These are phyloP conservation scores for Talaromyces sp. DNA, from an alignment of 2,329 filamentous ascomycete genomes.

Conservation along the genomic window DNA sequence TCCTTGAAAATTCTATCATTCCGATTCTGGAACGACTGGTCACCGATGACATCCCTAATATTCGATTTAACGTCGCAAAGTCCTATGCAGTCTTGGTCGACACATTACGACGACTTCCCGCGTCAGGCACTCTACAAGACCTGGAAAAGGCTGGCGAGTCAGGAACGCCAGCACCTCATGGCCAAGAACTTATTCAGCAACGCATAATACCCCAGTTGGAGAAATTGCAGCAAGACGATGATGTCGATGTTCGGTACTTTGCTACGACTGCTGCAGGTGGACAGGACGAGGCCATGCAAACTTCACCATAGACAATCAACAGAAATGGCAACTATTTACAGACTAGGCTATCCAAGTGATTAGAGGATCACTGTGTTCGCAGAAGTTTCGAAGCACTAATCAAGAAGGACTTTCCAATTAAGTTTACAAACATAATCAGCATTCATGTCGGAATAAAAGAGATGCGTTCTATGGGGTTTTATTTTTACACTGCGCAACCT, in stretches of 20 bases:
- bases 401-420: constrained; percentile 27
- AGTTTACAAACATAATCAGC: constrained; percentile 38
- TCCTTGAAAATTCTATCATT: constrained; percentile 88
- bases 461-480: constrained; percentile 32
- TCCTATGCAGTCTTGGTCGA: constrained; percentile 88
- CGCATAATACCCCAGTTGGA: constrained; percentile 85
- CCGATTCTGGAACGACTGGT: constrained; percentile 96
- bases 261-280: constrained; percentile 77
- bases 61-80: constrained; percentile 98
- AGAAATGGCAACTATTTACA: background rate
- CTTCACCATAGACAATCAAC: constrained; percentile 40
- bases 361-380: constrained; percentile 17
- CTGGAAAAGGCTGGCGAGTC: constrained; percentile 71
- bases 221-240: constrained; percentile 94
- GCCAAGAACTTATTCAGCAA: constrained; percentile 77
- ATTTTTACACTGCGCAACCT: background rate
- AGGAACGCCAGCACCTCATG: constrained; percentile 61
- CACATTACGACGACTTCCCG: constrained; percentile 86
- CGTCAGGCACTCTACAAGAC: constrained; percentile 79
- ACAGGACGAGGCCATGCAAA: constrained; percentile 54
- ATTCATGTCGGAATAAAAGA: constrained; percentile 29
- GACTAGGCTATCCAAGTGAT: background rate
- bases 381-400: constrained; percentile 20
- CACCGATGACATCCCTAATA: constrained; percentile 93
- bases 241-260: constrained; percentile 97